Percentiles rank a stretch among this genome's conserved stretches.
phyloP scores from a whole-genome alignment of 345 rosid species.

The Eucalyptus fibrosa region DNA sequence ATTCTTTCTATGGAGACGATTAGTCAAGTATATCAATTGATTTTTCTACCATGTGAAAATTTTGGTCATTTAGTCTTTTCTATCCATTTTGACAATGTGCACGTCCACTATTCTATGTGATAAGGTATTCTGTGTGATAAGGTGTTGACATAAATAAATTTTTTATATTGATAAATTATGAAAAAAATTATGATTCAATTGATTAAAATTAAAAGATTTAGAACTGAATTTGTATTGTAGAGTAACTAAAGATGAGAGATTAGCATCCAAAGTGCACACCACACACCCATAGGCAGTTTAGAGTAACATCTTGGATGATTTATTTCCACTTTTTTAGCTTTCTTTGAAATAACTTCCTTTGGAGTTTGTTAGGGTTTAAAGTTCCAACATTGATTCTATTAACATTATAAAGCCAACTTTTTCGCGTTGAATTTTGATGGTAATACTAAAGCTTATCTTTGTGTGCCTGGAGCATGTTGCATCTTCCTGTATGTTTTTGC shows the following conservation, averaged over 20 bases:
- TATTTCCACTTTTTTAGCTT: background rate
- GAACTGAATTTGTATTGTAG: fast-evolving
- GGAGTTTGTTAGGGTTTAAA: background rate
- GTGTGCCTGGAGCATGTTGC: background rate
- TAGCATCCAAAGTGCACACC: background rate
- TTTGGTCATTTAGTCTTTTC: too few relatives aligned
- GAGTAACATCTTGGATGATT: background rate
- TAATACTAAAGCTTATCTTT: background rate
- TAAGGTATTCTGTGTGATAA: too few relatives aligned
- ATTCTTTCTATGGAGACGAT: background rate
- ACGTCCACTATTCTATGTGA: too few relatives aligned
- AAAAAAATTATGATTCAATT: fast-evolving
- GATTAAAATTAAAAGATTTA: fast-evolving
- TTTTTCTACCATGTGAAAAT: too few relatives aligned
- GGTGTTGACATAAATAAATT: fast-evolving
- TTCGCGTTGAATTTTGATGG: background rate
- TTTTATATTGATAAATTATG: too few relatives aligned
- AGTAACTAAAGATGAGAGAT: background rate
- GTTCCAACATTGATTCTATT: background rate
- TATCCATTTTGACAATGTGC: too few relatives aligned
- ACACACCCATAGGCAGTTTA: background rate
- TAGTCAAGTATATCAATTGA: too few relatives aligned
- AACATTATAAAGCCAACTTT: background rate
- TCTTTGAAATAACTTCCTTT: background rate
- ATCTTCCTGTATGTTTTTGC: background rate